phyloP scores from a whole-genome alignment of 306 rosid genomes.

The Cucurbita pepo region DNA sequence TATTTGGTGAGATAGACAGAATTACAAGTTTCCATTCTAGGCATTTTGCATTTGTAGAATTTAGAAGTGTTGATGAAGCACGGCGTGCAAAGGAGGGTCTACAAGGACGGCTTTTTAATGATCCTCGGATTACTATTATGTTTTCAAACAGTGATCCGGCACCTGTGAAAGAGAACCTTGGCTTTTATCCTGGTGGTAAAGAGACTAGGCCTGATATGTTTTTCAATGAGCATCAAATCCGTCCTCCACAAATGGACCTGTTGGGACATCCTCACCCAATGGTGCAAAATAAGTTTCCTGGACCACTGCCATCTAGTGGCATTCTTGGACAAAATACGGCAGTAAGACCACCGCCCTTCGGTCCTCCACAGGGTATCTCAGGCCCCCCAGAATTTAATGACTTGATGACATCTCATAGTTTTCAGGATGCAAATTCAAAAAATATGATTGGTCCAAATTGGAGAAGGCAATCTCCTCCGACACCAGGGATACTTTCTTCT shows the following conservation, averaged over 20 bases:
- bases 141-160: constrained; percentile 67
- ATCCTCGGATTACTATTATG: constrained; percentile 84
- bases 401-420: constrained; percentile 23
- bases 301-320: constrained; percentile 39
- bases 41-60: constrained; percentile 78
- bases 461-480: constrained; percentile 77
- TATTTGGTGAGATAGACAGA: constrained; percentile 94
- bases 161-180: constrained; percentile 55
- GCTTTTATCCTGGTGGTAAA: constrained; percentile 37
- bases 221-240: constrained; percentile 43
- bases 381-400: constrained; percentile 59
- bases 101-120: constrained; percentile 92
- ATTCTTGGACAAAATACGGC: constrained; percentile 40
- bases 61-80: constrained; percentile 96
- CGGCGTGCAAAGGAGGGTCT: constrained; percentile 98
- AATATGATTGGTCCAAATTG: constrained; percentile 55
- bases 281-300: constrained; percentile 48
- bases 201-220: constrained; percentile 60
- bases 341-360: constrained; percentile 62
- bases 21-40: constrained; percentile 84
- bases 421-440: constrained; percentile 65
- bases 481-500: constrained; percentile 56
- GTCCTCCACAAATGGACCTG: constrained; percentile 45
- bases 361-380: constrained; percentile 51
- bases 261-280: constrained; percentile 52